Evolutionary conservation across 495 filamentous ascomycete species (phyloP).

Genomic region (Penicillium tannophilum): DNA sequence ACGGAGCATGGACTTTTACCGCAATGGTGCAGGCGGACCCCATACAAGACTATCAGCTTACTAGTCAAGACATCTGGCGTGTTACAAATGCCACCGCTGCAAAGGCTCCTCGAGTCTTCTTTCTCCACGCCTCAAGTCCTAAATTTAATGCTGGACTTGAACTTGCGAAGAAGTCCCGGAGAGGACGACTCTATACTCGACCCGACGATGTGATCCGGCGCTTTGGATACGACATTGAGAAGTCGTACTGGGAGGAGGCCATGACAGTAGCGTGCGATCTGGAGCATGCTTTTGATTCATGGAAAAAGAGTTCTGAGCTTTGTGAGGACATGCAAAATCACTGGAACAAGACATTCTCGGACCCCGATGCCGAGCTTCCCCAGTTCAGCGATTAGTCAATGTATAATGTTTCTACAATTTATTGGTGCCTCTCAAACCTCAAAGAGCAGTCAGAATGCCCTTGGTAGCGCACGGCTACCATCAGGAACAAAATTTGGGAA

Average conservation of each 20-base stretch:
- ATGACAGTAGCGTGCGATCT: conserved; percentile 33
- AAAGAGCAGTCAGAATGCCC: no score
- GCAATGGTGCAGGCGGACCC: neutral
- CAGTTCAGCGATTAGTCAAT: neutral
- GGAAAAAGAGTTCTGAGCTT: conserved; percentile 22
- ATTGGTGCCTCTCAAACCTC: no score
- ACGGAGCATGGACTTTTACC: neutral
- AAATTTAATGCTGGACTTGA: neutral
- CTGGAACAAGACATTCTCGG: conserved; percentile 7
- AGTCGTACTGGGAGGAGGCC: conserved; percentile 39
- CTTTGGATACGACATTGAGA: conserved; percentile 46
- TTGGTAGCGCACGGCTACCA: no score
- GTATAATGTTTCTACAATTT: no score
- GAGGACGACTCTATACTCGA: neutral
- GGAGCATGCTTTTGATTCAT: conserved; percentile 24
- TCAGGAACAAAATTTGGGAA: no score
- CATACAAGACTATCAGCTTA: neutral
- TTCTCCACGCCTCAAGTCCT: neutral
- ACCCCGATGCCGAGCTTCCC: neutral
- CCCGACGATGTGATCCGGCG: neutral
- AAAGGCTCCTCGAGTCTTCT: neutral
- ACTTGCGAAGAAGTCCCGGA: neutral
- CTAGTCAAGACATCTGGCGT: neutral
- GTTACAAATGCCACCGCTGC: neutral
- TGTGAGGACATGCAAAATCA: conserved; percentile 21